A percentile compares a stretch with the other conserved stretches of the same genome.
These are phyloP conservation scores for Phytophthora pini DNA, from an alignment of 352 stramenopile species.

Conservation along the genomic window DNA sequence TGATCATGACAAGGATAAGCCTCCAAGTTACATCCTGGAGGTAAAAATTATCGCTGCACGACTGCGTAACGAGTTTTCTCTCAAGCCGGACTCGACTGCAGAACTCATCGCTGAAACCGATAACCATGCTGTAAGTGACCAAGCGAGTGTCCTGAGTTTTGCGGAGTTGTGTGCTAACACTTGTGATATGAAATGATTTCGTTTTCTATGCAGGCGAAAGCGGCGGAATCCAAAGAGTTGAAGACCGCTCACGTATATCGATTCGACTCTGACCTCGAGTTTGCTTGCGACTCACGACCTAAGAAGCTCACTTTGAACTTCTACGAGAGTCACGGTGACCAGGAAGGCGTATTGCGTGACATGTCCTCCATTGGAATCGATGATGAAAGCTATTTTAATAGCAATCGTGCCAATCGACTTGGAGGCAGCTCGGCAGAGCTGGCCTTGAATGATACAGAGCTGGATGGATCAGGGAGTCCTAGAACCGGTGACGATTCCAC, in stretches of 20 bases:
- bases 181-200: background rate
- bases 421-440: slow-evolving; percentile 20
- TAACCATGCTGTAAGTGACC: slow-evolving; percentile 55
- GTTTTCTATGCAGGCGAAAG: slow-evolving; percentile 34
- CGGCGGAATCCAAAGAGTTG: slow-evolving; percentile 72
- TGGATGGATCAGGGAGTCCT: slow-evolving; percentile 51
- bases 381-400: slow-evolving; percentile 61
- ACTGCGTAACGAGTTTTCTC: slow-evolving; percentile 64
- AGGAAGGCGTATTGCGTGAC: slow-evolving; percentile 30
- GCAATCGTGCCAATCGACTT: slow-evolving; percentile 22
- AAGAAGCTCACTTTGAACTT: slow-evolving; percentile 76
- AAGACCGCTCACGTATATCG: slow-evolving; percentile 85
- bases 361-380: slow-evolving; percentile 66
- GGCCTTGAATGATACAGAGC: slow-evolving; percentile 30
- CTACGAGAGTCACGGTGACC: slow-evolving; percentile 60
- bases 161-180: background rate
- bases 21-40: slow-evolving; percentile 79
- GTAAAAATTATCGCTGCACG: slow-evolving; percentile 86
- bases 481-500: slow-evolving; percentile 58
- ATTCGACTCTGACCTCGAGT: slow-evolving; percentile 82
- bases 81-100: slow-evolving; percentile 63
- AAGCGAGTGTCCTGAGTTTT: background rate
- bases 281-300: slow-evolving; percentile 67
- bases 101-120: slow-evolving; percentile 74
- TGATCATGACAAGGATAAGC: slow-evolving; percentile 58